These are phyloP conservation scores for Sporothrix pallida DNA, from an alignment of 2,329 filamentous ascomycete genomes.

Conservation along the genomic window DNA sequence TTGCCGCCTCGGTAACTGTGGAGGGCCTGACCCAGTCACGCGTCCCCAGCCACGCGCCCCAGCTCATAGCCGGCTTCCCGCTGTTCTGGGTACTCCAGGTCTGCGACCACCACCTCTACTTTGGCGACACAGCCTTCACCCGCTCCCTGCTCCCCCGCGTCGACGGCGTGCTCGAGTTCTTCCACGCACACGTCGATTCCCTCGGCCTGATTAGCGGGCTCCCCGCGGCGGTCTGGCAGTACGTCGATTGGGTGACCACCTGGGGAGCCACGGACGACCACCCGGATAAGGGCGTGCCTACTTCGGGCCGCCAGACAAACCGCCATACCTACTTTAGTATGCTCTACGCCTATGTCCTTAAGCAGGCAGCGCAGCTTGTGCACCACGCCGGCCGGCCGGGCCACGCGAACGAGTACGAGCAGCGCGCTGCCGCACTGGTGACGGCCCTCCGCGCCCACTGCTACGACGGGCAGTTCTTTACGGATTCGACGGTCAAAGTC, in stretches of 20 bases:
- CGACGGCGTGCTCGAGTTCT: slow-evolving; percentile 47
- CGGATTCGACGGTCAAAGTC: slow-evolving; percentile 38
- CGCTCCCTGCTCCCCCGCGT: slow-evolving; percentile 44
- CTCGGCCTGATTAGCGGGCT: slow-evolving; percentile 39
- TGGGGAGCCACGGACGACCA: slow-evolving; percentile 39
- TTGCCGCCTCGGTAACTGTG: slow-evolving; percentile 38
- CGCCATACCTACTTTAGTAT: slow-evolving; percentile 50
- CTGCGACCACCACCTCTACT: slow-evolving; percentile 47
- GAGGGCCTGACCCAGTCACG: slow-evolving; percentile 47
- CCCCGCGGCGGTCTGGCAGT: slow-evolving; percentile 44
- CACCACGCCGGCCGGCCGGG: slow-evolving; percentile 45
- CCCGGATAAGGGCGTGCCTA: slow-evolving; percentile 46
- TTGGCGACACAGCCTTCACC: slow-evolving; percentile 44
- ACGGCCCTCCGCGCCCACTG: slow-evolving; percentile 44
- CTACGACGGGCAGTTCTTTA: slow-evolving; percentile 46
- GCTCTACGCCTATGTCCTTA: slow-evolving; percentile 48
- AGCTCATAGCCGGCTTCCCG: slow-evolving; percentile 48
- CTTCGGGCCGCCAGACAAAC: slow-evolving; percentile 46
- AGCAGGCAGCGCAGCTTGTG: slow-evolving; percentile 44
- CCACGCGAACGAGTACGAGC: slow-evolving; percentile 43
- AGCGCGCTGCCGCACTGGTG: slow-evolving; percentile 40
- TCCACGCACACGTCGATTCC: slow-evolving; percentile 41
- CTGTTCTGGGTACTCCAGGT: slow-evolving; percentile 48
- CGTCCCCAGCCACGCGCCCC: slow-evolving; percentile 46
- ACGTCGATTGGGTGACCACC: slow-evolving; percentile 46